Conservation (phyloP, 2,329 filamentous ascomycete species). For the Hymenoscyphus occultus region DNA sequence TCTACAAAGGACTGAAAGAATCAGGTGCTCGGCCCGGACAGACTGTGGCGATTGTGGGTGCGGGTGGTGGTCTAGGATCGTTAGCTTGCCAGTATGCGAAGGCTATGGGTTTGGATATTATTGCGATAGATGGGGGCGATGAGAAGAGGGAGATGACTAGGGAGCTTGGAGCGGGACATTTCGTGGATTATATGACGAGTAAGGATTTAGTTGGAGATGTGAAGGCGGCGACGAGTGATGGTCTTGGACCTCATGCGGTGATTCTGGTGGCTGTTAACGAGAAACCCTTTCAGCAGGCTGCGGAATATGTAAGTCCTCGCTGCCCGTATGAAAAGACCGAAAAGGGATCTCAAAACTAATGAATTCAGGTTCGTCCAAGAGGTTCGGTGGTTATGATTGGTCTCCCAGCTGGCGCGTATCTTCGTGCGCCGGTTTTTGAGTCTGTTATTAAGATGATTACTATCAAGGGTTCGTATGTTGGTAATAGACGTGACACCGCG, state of each 20-base stretch:
- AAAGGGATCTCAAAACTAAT: constrained; percentile 10
- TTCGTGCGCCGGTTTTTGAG: constrained; percentile 84
- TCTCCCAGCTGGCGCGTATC: constrained; percentile 74
- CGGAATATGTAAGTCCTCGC: constrained; percentile 43
- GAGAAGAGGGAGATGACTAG: constrained; percentile 74
- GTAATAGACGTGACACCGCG: constrained; percentile 81
- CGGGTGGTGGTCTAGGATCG: constrained; percentile 77
- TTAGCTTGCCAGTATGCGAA: constrained; percentile 84
- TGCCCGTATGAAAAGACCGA: constrained; percentile 22
- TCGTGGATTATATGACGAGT: constrained; percentile 75
- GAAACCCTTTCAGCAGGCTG: constrained; percentile 93
- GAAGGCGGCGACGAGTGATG: constrained; percentile 74
- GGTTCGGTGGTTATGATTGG: constrained; percentile 88
- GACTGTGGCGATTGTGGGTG: constrained; percentile 79
- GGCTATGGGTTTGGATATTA: constrained; percentile 79
- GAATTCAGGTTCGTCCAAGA: constrained; percentile 74
- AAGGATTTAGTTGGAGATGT: constrained; percentile 82
- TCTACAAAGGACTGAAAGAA: constrained; percentile 90
- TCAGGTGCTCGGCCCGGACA: constrained; percentile 72
- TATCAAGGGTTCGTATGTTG: constrained; percentile 92
- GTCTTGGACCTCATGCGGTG: constrained; percentile 82
- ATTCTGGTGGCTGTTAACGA: constrained; percentile 82
- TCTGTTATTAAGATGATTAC: constrained; percentile 86
- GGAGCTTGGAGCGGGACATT: constrained; percentile 67
- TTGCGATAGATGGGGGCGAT: constrained; percentile 79